Conservation (phyloP, 179 eudicot genomes). For the Carnegiea gigantea region DNA sequence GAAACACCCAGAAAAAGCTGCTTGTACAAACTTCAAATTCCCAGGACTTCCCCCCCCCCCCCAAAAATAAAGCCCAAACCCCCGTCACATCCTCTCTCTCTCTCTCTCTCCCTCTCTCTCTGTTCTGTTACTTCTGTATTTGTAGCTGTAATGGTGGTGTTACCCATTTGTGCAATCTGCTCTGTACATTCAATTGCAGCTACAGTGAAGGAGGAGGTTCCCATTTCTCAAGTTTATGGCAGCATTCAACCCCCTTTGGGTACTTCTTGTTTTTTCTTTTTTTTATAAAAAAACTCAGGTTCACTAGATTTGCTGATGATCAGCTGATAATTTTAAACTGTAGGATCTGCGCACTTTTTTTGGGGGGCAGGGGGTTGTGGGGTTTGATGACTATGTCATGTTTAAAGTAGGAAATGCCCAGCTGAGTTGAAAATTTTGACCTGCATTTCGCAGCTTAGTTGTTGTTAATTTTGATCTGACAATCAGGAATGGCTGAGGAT, state of each 20-base stretch:
- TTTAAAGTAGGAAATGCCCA: background rate
- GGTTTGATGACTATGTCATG: background rate
- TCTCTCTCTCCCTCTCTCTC: background rate
- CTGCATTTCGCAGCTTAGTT: background rate
- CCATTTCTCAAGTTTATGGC: slow-evolving; percentile 28
- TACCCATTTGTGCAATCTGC: slow-evolving; percentile 22
- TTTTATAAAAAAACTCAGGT: too few species aligned
- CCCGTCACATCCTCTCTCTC: slow-evolving; percentile 14
- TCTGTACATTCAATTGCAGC: slow-evolving; percentile 20
- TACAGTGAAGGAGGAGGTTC: slow-evolving; percentile 14
- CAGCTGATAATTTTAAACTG: background rate
- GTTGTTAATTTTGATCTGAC: background rate
- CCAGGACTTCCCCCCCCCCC: background rate
- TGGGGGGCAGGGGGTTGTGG: background rate
- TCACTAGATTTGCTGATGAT: background rate
- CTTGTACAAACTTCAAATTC: slow-evolving; percentile 25
- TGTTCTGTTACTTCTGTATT: background rate
- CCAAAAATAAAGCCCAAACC: slow-evolving; percentile 19
- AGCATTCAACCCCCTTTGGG: slow-evolving; percentile 31
- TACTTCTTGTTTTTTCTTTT: background rate
- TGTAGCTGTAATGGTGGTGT: slow-evolving; percentile 12
- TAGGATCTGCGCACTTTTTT: background rate
- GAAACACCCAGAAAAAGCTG: slow-evolving; percentile 12
- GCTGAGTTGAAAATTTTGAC: background rate
- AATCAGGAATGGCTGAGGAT: slow-evolving; percentile 31